These are phyloP conservation scores for Talaromyces albobiverticillius DNA, from an alignment of 2,329 filamentous ascomycete genomes.

Conservation along the genomic window DNA sequence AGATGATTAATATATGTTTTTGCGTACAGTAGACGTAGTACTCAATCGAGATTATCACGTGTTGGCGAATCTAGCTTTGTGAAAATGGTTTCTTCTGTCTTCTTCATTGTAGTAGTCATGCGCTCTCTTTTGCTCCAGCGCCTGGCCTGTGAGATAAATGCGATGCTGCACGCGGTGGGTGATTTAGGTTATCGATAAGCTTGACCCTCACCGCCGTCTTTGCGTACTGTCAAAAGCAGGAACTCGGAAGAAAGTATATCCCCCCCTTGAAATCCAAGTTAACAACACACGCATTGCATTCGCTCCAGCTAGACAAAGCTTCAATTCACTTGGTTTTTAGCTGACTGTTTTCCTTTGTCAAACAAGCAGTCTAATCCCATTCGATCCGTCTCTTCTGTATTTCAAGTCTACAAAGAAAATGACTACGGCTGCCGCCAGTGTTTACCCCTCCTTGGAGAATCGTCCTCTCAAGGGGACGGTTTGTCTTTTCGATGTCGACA, in stretches of 20 bases:
- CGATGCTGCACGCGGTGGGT: not conserved
- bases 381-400: not conserved
- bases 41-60: too few species aligned
- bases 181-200: constrained; percentile 28
- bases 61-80: too few species aligned
- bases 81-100: too few species aligned
- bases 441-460: constrained; percentile 72
- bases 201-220: not conserved
- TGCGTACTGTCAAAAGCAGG: not conserved
- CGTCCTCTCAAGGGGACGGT: constrained; percentile 91
- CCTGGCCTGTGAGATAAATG: too few species aligned
- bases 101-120: too few species aligned
- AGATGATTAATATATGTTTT: too few species aligned
- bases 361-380: not conserved
- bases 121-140: too few species aligned
- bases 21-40: too few species aligned
- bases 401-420: constrained; percentile 6
- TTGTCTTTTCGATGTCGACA: constrained; percentile 94
- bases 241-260: constrained; percentile 9
- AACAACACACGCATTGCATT: not conserved
- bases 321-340: not conserved
- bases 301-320: not conserved
- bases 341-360: not conserved
- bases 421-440: constrained; percentile 30
- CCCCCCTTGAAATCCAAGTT: too few species aligned